Percentiles rank a stretch among this genome's conserved stretches.
phyloP scores from a whole-genome alignment of 352 stramenopile species.

The Globisporangium spiculum region DNA sequence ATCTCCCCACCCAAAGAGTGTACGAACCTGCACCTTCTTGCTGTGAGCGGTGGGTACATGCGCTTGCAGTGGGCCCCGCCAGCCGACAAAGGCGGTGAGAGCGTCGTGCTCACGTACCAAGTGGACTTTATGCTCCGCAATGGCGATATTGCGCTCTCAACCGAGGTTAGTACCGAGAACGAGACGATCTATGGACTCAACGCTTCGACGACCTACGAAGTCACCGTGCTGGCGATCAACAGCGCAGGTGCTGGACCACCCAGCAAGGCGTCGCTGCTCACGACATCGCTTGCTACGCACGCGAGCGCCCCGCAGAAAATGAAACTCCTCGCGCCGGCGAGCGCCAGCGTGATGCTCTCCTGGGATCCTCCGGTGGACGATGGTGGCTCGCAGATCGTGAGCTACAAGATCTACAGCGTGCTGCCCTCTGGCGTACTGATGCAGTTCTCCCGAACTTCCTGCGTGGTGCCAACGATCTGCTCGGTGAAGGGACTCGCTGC shows the following conservation, averaged over 20 bases:
- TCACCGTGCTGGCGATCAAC: conserved; percentile 37
- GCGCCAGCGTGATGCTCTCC: conserved; percentile 36
- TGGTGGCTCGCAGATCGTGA: conserved; percentile 41
- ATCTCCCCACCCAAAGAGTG: conserved; percentile 47
- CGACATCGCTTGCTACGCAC: conserved; percentile 22
- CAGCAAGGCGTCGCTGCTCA: conserved; percentile 24
- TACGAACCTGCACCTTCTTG: conserved; percentile 23
- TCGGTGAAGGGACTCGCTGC: conserved; percentile 36
- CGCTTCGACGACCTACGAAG: conserved; percentile 44
- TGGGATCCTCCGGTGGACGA: conserved; percentile 48
- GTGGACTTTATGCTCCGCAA: conserved; percentile 21
- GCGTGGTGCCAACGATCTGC: conserved; percentile 32
- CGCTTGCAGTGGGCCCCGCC: conserved; percentile 40
- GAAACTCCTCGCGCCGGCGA: conserved; percentile 29
- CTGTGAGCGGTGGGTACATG: conserved; percentile 39
- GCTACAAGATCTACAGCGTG: conserved; percentile 50
- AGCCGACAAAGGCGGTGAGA: conserved; percentile 30
- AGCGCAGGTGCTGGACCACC: conserved; percentile 19
- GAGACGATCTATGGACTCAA: conserved; percentile 38
- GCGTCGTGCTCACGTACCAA: conserved; percentile 27
- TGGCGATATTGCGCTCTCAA: conserved; percentile 13
- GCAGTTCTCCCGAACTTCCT: conserved; percentile 27
- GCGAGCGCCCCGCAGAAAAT: conserved; percentile 33
- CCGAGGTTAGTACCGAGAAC: conserved; percentile 5
- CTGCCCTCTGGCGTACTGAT: conserved; percentile 4